phyloP scores from a whole-genome alignment of 768 basidiomycete genomes.

The Boletales sp. region DNA sequence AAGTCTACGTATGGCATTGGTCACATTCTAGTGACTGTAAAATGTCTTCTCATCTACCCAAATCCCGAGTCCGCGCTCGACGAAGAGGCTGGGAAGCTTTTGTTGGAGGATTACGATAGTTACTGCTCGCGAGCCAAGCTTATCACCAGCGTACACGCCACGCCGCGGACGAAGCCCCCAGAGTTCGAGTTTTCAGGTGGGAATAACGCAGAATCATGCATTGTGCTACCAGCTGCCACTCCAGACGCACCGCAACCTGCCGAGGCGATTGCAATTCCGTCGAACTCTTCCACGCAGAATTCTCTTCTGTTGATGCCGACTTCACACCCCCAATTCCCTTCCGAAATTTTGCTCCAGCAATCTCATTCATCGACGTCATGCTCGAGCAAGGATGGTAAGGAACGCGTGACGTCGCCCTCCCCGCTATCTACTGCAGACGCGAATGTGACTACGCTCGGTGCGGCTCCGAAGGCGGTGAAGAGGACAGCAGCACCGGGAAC shows the following conservation, averaged over 20 bases:
- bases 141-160: constrained; percentile 90
- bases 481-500: constrained; percentile 53
- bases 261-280: constrained; percentile 38
- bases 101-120: constrained; percentile 85
- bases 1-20: constrained; percentile 85
- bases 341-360: constrained; percentile 40
- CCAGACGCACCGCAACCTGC: constrained; percentile 22
- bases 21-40: constrained; percentile 89
- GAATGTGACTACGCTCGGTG: constrained; percentile 47
- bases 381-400: constrained; percentile 40
- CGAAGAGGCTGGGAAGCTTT: constrained; percentile 91
- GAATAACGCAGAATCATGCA: constrained; percentile 18
- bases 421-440: constrained; percentile 71
- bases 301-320: constrained; percentile 40
- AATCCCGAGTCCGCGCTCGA: constrained; percentile 96
- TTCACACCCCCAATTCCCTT: constrained; percentile 34
- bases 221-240: constrained; percentile 12
- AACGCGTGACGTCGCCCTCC: constrained; percentile 63
- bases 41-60: constrained; percentile 93
- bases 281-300: constrained; percentile 40
- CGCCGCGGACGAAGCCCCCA: constrained; percentile 65
- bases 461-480: constrained; percentile 62
- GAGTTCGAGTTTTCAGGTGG: constrained; percentile 59
- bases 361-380: constrained; percentile 33
- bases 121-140: constrained; percentile 85